Conservation (phyloP, 208 protist species). For the Trypanosoma vivax region DNA sequence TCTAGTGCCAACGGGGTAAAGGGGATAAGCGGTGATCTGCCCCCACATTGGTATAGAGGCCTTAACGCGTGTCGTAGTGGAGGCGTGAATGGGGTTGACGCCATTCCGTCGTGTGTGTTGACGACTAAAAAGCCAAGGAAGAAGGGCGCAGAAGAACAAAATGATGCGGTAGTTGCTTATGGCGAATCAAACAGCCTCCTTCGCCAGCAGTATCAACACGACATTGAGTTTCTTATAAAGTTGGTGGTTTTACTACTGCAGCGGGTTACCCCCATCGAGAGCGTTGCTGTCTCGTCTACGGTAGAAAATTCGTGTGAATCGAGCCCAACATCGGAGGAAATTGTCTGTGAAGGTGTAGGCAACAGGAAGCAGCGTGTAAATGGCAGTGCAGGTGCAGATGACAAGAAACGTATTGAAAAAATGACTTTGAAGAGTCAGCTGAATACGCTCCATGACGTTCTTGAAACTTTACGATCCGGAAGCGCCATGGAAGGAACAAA, state of each 20-base stretch:
- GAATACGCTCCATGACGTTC: constrained; percentile 2
- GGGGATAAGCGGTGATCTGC: no score
- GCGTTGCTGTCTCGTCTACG: no score
- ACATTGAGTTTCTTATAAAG: not conserved
- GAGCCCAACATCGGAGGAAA: not conserved
- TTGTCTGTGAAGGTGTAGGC: not conserved
- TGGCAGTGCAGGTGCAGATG: no score
- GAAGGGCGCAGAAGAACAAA: not conserved
- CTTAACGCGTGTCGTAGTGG: no score
- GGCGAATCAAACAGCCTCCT: not conserved
- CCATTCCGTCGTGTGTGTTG: not conserved
- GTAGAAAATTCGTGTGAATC: not conserved
- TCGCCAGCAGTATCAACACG: not conserved
- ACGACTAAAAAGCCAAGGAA: not conserved
- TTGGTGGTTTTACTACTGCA: not conserved
- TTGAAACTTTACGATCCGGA: not conserved
- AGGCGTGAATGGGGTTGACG: no score
- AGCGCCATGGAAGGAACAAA: not conserved
- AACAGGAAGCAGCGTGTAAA: no score
- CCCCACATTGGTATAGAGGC: no score
- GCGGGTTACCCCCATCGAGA: not conserved
- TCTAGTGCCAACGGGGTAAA: no score
- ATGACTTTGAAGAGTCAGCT: no score
- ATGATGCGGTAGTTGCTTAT: not conserved
- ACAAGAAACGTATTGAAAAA: no score